Evolutionary conservation across 352 stramenopile genomes (phyloP), one percentile per base, ranked within the genome.

Genomic region (Pythium vanterpoolii): DNA sequence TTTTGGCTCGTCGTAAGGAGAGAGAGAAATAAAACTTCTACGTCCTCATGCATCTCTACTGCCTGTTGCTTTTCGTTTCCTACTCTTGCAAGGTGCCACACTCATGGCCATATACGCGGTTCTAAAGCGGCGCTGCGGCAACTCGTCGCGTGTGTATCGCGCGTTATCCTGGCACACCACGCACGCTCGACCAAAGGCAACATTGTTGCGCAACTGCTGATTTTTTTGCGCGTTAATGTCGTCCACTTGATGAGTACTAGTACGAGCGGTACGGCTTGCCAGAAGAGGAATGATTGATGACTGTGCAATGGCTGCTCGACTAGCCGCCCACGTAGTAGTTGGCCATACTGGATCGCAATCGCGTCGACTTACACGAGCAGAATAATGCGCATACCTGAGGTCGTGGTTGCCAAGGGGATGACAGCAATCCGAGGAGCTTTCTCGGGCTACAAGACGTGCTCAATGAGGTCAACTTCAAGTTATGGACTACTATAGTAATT

Each of bases 131-230:
- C 63, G 63, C 27, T 66, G 60, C 47, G 45, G 52, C 6, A 46
- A 50, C 19, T 66, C 43, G 24, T 28, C 56, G 42, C n/a, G 1
- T 28, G 5, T 10, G 24, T 48, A 18, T 28, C 8, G 16, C 27
- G 48, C 56, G 7, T 66, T 70, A 40, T 59, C 23, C 30, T 70
- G 24, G 62, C 65, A 26, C 56, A 50, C 21, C 56, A 69, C 46
- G 28, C 24, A 24, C 39, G 43, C 23, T 66, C 50, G 18, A 61
- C 66, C 36, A 21, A 27, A 4, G 56, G 62, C 14, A 62, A 62
- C 21, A 51, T 62, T 34, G 13, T 70, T 21, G 44, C 43, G 7
- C 66, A 51, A 57, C 34, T 66, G 16, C 50, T 51, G 2, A 38
- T 65, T 21, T 61, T 69, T 19, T 31, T 69, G 2, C 56, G 61